Percentiles rank a stretch among this genome's conserved stretches.
phyloP scores from a whole-genome alignment of 2,329 filamentous ascomycete genomes.

The Sporothrix schenckii region DNA sequence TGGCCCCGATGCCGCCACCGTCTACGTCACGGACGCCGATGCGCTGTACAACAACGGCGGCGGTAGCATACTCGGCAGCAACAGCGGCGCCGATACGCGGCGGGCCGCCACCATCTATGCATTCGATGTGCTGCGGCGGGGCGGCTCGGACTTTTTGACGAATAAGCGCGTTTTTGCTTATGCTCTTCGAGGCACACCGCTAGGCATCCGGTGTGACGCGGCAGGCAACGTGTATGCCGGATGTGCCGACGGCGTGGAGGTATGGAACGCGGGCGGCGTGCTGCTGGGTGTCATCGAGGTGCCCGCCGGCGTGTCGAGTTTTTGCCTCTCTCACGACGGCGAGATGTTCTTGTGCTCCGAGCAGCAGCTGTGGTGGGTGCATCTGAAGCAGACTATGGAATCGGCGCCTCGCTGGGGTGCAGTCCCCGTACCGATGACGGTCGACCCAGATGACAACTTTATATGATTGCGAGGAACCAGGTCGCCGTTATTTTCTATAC shows the following conservation, averaged over 20 bases:
- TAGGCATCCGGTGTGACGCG: conserved; percentile 48
- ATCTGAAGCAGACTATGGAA: conserved; percentile 38
- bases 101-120: conserved; percentile 51
- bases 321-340: conserved; percentile 49
- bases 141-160: conserved; percentile 47
- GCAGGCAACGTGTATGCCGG: conserved; percentile 53
- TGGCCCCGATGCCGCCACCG: conserved; percentile 44
- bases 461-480: conserved; percentile 8
- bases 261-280: conserved; percentile 51
- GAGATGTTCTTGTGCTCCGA: conserved; percentile 55
- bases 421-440: background rate
- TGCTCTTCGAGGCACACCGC: conserved; percentile 51
- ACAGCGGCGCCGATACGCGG: conserved; percentile 37
- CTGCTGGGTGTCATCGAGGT: conserved; percentile 50
- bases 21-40: conserved; percentile 51
- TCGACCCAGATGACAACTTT: conserved; percentile 29
- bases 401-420: background rate
- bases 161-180: conserved; percentile 59
- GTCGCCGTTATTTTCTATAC: no score
- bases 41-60: conserved; percentile 40
- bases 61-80: background rate
- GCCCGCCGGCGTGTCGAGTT: conserved; percentile 48
- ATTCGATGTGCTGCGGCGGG: conserved; percentile 49
- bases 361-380: conserved; percentile 50
- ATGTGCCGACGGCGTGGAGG: conserved; percentile 54